These are phyloP conservation scores for Claviceps sp. DNA, from an alignment of 2,329 filamentous ascomycete species.

Conservation along the genomic window DNA sequence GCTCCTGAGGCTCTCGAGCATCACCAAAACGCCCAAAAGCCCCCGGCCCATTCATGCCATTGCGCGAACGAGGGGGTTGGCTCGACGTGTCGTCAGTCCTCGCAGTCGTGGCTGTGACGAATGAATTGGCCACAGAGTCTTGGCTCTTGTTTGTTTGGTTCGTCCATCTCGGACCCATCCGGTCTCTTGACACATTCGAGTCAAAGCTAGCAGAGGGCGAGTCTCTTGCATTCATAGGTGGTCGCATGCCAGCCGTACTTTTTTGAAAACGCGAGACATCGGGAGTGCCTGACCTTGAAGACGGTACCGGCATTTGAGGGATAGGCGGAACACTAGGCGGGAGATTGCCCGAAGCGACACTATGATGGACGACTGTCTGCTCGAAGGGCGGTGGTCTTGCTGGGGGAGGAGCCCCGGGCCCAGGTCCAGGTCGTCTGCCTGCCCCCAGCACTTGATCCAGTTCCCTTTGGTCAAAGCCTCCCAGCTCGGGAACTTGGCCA, in stretches of 20 bases:
- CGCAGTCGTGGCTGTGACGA: slow-evolving; percentile 15
- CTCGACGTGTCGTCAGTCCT: slow-evolving; percentile 39
- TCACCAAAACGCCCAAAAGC: slow-evolving; percentile 24
- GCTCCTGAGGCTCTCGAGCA: slow-evolving; percentile 9
- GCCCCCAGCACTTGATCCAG: slow-evolving; percentile 59
- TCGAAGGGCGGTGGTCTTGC: slow-evolving; percentile 16
- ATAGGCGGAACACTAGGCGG: slow-evolving; percentile 6
- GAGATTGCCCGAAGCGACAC: slow-evolving; percentile 8
- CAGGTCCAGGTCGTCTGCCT: slow-evolving; percentile 26
- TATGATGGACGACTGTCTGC: slow-evolving; percentile 11
- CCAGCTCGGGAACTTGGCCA: slow-evolving; percentile 63
- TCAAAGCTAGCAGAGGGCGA: slow-evolving; percentile 41
- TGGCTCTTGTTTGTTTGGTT: slow-evolving; percentile 41
- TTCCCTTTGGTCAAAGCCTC: slow-evolving; percentile 72
- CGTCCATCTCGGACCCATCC: slow-evolving; percentile 30
- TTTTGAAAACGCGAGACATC: slow-evolving; percentile 17
- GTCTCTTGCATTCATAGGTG: slow-evolving; percentile 25
- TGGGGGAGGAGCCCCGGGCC: slow-evolving; percentile 7
- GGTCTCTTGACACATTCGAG: slow-evolving; percentile 27
- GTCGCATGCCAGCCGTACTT: slow-evolving; percentile 16
- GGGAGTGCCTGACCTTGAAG: slow-evolving; percentile 9
- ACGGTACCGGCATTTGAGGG: slow-evolving; percentile 8
- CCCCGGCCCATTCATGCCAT: slow-evolving; percentile 29
- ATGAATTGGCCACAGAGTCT: slow-evolving; percentile 39
- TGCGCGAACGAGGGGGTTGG: slow-evolving; percentile 39